phyloP scores from a whole-genome alignment of 139 green algal species.

The Mesotaenium endlicherianum region DNA sequence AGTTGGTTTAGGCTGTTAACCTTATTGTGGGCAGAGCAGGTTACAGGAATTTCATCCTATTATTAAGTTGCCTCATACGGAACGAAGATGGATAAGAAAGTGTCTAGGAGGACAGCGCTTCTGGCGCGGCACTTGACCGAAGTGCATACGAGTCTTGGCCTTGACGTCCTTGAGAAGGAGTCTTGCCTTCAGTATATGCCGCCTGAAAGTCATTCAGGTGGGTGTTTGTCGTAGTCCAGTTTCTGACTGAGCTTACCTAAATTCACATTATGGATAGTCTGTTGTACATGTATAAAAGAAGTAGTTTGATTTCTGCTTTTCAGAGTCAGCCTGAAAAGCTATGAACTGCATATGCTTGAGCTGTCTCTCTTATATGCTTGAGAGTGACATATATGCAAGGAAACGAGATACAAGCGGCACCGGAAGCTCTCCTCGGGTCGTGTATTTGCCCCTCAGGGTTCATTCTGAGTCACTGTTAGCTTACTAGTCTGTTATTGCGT shows the following conservation, averaged over 20 bases:
- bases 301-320: background rate
- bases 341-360: background rate
- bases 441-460: background rate
- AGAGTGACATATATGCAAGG: background rate
- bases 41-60: no score
- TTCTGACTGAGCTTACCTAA: background rate
- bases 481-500: background rate
- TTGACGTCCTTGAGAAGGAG: background rate
- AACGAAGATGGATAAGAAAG: background rate
- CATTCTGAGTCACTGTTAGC: background rate
- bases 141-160: background rate
- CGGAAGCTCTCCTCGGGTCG: background rate
- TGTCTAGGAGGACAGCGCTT: background rate
- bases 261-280: background rate
- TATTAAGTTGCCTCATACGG: no score
- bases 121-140: background rate
- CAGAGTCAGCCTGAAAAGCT: background rate
- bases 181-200: conserved; percentile 25
- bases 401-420: background rate
- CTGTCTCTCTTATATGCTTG: background rate
- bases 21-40: no score
- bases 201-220: conserved; percentile 17
- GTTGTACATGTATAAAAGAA: background rate
- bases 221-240: background rate
- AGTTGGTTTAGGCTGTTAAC: no score